Evolutionary conservation across 2,329 filamentous ascomycete species (phyloP), one percentile per base, ranked within the genome.

Genomic region (Colletotrichum somersetense): DNA sequence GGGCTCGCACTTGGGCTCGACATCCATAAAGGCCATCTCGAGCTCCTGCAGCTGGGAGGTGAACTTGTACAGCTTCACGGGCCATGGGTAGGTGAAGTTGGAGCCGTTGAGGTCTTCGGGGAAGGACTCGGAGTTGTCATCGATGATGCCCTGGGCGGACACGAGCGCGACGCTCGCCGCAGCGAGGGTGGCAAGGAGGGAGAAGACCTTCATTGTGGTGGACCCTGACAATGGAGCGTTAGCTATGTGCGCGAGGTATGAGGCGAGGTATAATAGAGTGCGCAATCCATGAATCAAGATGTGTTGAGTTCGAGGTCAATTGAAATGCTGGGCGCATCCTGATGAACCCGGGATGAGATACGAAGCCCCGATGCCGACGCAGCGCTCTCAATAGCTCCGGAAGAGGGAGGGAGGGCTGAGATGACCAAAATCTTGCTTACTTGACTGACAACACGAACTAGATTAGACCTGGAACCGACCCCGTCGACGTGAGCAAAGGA

Each of bases 1-100:
- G 58, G 80, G 72, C 38, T 75, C 66, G 64, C 73, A 75, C 1
- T 75, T 77, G 10, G 85, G 85, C 16, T 78, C 62, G 33, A 89
- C 75, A 72, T 89, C 87, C 85, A 89, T 88, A 74, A 87, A 89
- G 20, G 86, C 86, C 87, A 89, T 89, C 53, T 86, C 81, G 35
- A 88, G 78, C n/a, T 82, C 77, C 59, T 84, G 81, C 18, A 79
- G 77, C 77, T 89, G 86, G 52, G 85, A 86, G 1, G 77, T 79
- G 75, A 89, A 84, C 53, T 78, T 80, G 78, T 85, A 87, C 44
- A 85, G 79, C 71, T 86, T 82, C 67, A 87, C 78, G 1, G 86
- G 86, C 77, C 81, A 87, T 26, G 85, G 86, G 74, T 89, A 89
- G 1, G 85, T 85, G 77, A 86, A 87, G 77, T 86, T 86, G 72